Evolutionary conservation across 306 rosid species (phyloP), one percentile per base, ranked within the genome.

Genomic region (Vachellia collinsii): DNA sequence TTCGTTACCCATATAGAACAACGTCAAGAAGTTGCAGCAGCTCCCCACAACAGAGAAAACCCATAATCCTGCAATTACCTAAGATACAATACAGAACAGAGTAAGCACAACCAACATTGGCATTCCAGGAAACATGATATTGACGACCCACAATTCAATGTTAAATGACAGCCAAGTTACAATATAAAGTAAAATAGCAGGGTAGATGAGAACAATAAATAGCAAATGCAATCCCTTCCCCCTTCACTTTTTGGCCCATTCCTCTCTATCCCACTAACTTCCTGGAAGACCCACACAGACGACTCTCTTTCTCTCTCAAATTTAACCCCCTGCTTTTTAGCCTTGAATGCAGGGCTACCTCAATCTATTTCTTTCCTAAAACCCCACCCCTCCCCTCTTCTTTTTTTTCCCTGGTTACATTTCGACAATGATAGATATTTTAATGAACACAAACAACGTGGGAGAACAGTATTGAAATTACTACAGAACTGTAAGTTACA

Each of bases 31-130:
- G 86, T 90, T 93, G 86, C 76, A 77, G 53, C 89, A 90, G 54
- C 82, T 80, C 3, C 98, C 99, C 66, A 88, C 80, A 62, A 92
- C 80, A 65, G 99, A 95, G 71, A 90, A 80, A 78, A 87, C 83
- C 99, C 99, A 95, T 77, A 95, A 86, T 77, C 94, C 98, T 80
- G 97, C 97, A 83, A 95, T 89, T 29, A 85, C 89, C 98, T 95
- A 75, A 56, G 70, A 39, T 25, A 74, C 22, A 20, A 38, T 51
- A 65, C 63, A 74, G 41, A 72, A 23, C 50, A 56, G 25, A 59
- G 11, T 70, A 19, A 59, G 44, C 66, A 77, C 75, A 67, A 16
- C 13, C 69, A 9, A 63, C 58, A 39, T 39, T 48, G 43, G 7
- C 3, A n/a, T 56, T 56, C 62, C 48, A 71, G 42, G 11, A 38